These are phyloP conservation scores for Plectosphaerella sp. DNA, from an alignment of 2,329 filamentous ascomycete genomes.

Conservation along the genomic window DNA sequence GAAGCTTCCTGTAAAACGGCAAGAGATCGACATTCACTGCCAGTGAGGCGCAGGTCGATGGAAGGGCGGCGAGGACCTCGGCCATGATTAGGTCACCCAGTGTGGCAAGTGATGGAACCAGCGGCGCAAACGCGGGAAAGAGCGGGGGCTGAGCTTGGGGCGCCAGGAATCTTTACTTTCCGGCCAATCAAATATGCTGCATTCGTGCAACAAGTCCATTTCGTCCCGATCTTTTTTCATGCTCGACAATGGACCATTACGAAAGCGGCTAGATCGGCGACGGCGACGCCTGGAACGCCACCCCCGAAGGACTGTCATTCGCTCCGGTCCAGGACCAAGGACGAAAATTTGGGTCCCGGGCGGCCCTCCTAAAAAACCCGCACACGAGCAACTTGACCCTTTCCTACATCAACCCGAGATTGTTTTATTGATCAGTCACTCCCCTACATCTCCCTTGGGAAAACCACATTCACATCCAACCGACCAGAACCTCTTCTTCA, in stretches of 20 bases:
- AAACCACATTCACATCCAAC: background rate
- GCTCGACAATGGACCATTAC: constrained; percentile 4
- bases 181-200: constrained; percentile 10
- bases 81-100: background rate
- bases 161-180: constrained; percentile 1
- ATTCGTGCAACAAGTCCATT: background rate
- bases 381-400: constrained; percentile 10
- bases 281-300: constrained; percentile 3
- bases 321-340: constrained; percentile 7
- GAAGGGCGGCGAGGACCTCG: background rate
- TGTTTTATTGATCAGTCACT: background rate
- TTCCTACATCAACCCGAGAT: background rate
- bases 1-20: background rate
- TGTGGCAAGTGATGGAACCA: background rate
- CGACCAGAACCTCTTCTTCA: background rate
- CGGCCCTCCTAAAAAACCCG: constrained; percentile 14
- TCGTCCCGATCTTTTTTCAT: constrained; percentile 4
- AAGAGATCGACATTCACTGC: background rate
- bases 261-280: constrained; percentile 6
- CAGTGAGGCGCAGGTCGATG: background rate
- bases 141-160: background rate
- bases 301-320: constrained; percentile 8
- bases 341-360: constrained; percentile 6
- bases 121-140: too few relatives aligned
- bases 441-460: background rate